Base-by-base conservation (phyloP, 2,329 filamentous ascomycete genomes). In the Alternaria conjuncta region DNA sequence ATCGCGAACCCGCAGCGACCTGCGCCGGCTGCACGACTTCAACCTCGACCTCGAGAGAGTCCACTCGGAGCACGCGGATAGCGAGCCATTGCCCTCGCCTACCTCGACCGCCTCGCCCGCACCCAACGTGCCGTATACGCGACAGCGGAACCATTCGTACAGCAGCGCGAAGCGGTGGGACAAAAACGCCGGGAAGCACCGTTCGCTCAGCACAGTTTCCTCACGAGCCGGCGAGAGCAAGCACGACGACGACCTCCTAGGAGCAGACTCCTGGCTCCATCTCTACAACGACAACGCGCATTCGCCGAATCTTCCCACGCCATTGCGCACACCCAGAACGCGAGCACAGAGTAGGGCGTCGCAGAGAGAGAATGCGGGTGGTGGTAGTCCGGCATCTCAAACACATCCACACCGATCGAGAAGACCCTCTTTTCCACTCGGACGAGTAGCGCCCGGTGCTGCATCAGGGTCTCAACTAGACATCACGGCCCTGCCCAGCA, bases 401-500 rank as follows among this genome's bases (percentile, higher is more conserved):
- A 56, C 55, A 18, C 63, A 21, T 30, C 49, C 21, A 3, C 49
- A 54, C 18, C 67, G 61, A n/a, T 62, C 71, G 20, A 61, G 60
- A 55, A 49, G 59, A 21, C 60, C 51, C 10, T 69, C 66, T 15
- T 55, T 56, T 11, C 61, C 50, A 12, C 49, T 54, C 8, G 62
- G 55, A 26, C 55, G 44, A 55, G 60, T 41, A 26, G 23, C 18
- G 12, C 55, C 51, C 18, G 54, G 63, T 2, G 54, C 46, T 21
- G 60, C 55, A 11, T 69, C 71, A 5, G 71, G 45, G 2, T 70
- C 72, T 1, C 67, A 71, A 15, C 49, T 70, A 20, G 67, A 72
- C 61, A 68, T 78, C 55, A 78, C 76, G 0, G 75, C 76, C 1
- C 65, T 78, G 13, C 76, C 76, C 11, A 66, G 45, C 55, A 70